Percentiles rank a stretch among this genome's conserved stretches.
Conservation (phyloP, 2,329 filamentous ascomycete genomes). For the Microsporum canis region DNA sequence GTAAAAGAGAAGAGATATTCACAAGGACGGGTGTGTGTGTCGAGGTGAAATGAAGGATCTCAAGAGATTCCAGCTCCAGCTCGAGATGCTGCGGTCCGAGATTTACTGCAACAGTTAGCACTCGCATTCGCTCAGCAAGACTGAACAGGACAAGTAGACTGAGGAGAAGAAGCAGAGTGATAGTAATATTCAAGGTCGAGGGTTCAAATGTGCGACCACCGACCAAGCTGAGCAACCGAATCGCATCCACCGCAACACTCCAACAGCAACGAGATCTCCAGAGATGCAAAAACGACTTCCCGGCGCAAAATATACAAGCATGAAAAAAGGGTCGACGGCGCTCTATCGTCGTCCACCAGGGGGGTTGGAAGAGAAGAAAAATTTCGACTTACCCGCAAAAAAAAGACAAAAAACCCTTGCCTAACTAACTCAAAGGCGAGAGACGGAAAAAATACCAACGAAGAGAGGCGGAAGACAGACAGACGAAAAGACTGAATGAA, state of each 20-base stretch:
- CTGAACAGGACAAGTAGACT: too few species aligned
- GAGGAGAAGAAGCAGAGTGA: not conserved
- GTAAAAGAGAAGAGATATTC: constrained; percentile 4
- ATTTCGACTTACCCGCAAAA: constrained; percentile 4
- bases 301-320: not conserved
- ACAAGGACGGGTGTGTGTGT: constrained; percentile 3
- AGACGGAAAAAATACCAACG: constrained; percentile 4
- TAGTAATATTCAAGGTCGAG: not conserved
- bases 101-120: not conserved
- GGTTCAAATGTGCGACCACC: not conserved
- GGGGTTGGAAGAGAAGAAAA: not conserved
- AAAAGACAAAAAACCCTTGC: not conserved
- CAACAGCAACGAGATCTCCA: not conserved
- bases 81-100: constrained; percentile 8
- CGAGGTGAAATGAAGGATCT: constrained; percentile 4
- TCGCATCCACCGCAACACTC: not conserved
- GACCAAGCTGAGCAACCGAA: not conserved
- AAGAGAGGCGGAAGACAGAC: constrained; percentile 10
- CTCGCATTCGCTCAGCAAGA: too few species aligned
- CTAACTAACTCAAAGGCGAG: constrained; percentile 6
- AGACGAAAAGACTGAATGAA: constrained; percentile 13
- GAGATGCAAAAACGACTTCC: not conserved
- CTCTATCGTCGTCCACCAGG: not conserved
- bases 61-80: constrained; percentile 14
- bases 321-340: not conserved